Evolutionary conservation across 352 stramenopile genomes (phyloP).

Genomic region (Pythium volutum): DNA sequence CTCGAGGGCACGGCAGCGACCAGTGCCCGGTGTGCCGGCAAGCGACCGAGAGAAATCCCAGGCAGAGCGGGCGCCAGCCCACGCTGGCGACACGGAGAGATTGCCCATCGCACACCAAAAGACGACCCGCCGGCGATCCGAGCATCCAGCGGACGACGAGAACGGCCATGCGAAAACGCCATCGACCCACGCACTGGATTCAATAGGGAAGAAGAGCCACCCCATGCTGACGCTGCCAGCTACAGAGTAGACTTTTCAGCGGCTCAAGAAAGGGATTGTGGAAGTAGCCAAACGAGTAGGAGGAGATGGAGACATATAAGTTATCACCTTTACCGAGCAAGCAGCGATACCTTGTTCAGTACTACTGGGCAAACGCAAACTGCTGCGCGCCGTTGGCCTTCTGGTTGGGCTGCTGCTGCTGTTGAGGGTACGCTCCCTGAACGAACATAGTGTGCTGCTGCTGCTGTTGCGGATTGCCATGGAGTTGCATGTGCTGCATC

Average conservation of each 20-base stretch:
- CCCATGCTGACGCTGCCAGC: constrained; percentile 3
- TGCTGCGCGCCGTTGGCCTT: constrained; percentile 8
- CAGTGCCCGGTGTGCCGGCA: constrained; percentile 5
- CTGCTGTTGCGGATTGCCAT: constrained; percentile 15
- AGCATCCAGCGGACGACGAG: constrained; percentile 34
- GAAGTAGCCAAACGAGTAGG: not conserved
- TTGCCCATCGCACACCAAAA: constrained; percentile 49
- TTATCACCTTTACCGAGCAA: constrained; percentile 7
- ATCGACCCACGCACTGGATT: constrained; percentile 2
- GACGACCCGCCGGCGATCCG: constrained; percentile 40
- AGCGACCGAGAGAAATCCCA: constrained; percentile 39
- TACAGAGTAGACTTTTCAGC: no score
- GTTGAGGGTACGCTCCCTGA: not conserved
- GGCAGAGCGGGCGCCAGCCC: constrained; percentile 38
- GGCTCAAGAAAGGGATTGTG: no score
- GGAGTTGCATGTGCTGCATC: constrained; percentile 44
- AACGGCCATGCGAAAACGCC: constrained; percentile 3
- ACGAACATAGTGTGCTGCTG: constrained; percentile 1
- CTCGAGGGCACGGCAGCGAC: constrained; percentile 34
- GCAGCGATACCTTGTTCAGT: not conserved
- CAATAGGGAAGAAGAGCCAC: constrained; percentile 14
- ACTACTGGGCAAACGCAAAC: constrained; percentile 2
- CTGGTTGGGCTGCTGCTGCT: no score
- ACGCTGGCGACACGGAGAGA: constrained; percentile 41
- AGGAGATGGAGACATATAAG: constrained; percentile 4